Evolutionary conservation across 129 eudicot genomes (phyloP), one percentile per base, ranked within the genome.

Genomic region (Helianthus annuus): DNA sequence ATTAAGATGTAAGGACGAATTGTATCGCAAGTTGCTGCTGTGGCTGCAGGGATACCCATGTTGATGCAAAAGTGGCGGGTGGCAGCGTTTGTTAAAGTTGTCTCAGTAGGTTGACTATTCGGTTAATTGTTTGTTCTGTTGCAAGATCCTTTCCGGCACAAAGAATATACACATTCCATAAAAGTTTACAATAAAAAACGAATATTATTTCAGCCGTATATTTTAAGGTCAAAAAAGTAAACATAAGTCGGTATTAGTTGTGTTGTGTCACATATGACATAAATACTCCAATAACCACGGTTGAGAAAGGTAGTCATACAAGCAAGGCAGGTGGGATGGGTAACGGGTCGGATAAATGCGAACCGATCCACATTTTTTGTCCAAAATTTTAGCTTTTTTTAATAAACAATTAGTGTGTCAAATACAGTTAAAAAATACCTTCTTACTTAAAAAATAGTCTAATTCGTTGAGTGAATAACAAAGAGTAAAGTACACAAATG

Each of bases 81-180:
- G 98, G 98, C 48, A 93, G 85, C 8, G 98, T 93, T 66, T 89
- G 95, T 64, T 93, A 96, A 64, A 93, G 95, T 71, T 87, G 98
- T 83, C 90, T 93, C 78, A 93, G 82, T 44, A 93, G 79, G 76
- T 74, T 93, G 42, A 93, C 72, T 90, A 93, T 93, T 16, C 98
- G 82, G 80, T 86, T 82, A 2, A 88, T 80, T 6, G 98, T 93
- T 83, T 89, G 95, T 70, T 93, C 98, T 39, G 95, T 87, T 10
- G 95, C 98, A 48, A 93, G 86, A 77, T 93, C 98, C 77, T 89
- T 93, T 57, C 98, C 96, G 10, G 88, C 96, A 83, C 95, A 93
- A 46, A 93, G 77, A 76, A 93, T 85, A 96, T 93, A 71, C 32
- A 77, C 32, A 51, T 48, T 29, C 12, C 44, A 80, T 55, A 46